Evolutionary conservation across 768 basidiomycete species (phyloP).

Genomic region (Lactifluus hygrophoroides): DNA sequence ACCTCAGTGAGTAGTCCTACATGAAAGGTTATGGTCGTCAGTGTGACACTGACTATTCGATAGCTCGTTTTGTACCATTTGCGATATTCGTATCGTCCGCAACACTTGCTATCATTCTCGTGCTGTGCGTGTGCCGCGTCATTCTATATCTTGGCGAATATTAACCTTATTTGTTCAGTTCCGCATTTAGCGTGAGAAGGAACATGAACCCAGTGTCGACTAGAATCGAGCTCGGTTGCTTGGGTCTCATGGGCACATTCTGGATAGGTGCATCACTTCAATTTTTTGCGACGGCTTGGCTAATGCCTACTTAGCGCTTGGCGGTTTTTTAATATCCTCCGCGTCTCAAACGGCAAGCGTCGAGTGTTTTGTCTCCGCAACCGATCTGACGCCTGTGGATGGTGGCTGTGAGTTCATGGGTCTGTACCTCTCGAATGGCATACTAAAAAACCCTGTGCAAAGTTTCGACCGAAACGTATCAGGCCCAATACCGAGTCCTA

Average conservation of each 20-base stretch:
- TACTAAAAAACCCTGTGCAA: background rate
- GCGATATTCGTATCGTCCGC: conserved; percentile 72
- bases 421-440: background rate
- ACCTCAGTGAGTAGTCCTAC: conserved; percentile 60
- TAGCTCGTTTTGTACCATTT: conserved; percentile 83
- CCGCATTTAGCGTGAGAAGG: conserved; percentile 54
- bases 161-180: conserved; percentile 31
- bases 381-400: conserved; percentile 43
- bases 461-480: conserved; percentile 83
- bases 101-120: conserved; percentile 57
- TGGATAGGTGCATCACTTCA: conserved; percentile 56
- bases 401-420: conserved; percentile 52
- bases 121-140: conserved; percentile 43
- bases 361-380: conserved; percentile 61
- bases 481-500: conserved; percentile 81
- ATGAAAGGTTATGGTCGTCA: background rate
- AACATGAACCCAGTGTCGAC: conserved; percentile 74
- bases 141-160: conserved; percentile 1
- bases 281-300: background rate
- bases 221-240: conserved; percentile 60
- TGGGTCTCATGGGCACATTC: conserved; percentile 64
- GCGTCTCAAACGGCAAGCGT: conserved; percentile 73
- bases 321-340: conserved; percentile 63
- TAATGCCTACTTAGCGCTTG: conserved; percentile 47
- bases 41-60: background rate